Base-by-base conservation (phyloP, 1,284 basidiomycete species). In the Paramarasmius palmivorus region DNA sequence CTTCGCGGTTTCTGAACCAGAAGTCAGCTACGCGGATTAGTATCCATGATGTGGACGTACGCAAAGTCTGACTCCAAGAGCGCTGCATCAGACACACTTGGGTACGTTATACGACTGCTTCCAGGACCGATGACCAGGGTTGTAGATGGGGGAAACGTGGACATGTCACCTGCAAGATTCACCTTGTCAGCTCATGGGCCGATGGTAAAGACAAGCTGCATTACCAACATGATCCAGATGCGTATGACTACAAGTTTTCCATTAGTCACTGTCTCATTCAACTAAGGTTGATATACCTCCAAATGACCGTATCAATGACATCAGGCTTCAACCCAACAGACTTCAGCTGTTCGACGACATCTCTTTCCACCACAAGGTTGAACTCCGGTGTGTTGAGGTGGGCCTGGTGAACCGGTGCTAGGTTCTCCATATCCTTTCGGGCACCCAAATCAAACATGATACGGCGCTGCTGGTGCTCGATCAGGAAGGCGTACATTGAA, bases 381-480 rank as follows among this genome's bases (percentile, higher is more conserved):
- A 53, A 51, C 46, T 14, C 10, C n/a, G 32, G 17, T 14, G 14
- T 22, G 6, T 6, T 6, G 29, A 38, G 25, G 19, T 12, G 20
- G 6, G 6, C 17, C 10, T 4, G 9, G 8, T 23, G 8, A 0
- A 17, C n/a, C 2, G 63, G 60, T 0, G 59, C 15, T 8, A 57
- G 55, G 9, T 46, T 50, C 12, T 63, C 58, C 19, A 55, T 49
- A 10, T 58, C 39, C 44, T 63, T 61, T 8, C 64, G 45, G 3
- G 44, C 39, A 3, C 62, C 63, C 25, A 65, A 52, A 29, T 64
- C 58, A 41, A 62, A 64, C 50, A 64, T 50, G 2, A 62, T 37
- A 10, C 55, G 55, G 32, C 49, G 49, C 40, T 44, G 7, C 36
- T 6, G 29, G 29, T 32, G 29, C 29, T 32, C 29, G 29, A 32